A percentile compares a stretch with the other conserved stretches of the same genome.
phyloP scores from a whole-genome alignment of 2,329 filamentous ascomycete genomes.

The Tolypocladium capitatum region DNA sequence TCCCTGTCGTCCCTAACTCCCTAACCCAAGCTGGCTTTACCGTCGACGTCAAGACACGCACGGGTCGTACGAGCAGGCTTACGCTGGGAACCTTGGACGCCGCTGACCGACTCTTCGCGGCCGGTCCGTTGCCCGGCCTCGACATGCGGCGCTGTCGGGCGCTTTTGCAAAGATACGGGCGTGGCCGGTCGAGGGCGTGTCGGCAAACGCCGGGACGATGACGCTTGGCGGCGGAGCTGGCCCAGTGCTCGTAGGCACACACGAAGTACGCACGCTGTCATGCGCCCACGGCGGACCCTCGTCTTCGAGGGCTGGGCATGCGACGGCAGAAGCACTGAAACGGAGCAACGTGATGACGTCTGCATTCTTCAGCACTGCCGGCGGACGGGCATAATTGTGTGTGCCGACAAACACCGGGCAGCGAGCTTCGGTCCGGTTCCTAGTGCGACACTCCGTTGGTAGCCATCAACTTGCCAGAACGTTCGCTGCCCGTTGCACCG shows the following conservation, averaged over 20 bases:
- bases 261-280: background rate
- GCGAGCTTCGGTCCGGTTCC: background rate
- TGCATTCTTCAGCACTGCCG: background rate
- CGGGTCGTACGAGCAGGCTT: background rate
- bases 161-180: background rate
- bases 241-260: background rate
- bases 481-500: background rate
- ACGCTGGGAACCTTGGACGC: background rate
- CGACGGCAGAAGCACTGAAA: background rate
- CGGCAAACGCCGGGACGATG: background rate
- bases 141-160: background rate
- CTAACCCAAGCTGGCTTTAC: background rate
- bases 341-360: background rate
- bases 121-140: background rate
- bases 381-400: background rate
- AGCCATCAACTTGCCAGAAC: background rate
- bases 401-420: background rate
- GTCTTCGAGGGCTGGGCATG: background rate
- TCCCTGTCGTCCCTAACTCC: background rate
- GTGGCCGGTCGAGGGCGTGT: background rate
- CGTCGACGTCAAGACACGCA: background rate
- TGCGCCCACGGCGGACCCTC: too few species aligned
- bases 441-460: background rate
- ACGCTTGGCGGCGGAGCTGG: background rate
- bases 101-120: constrained; percentile 5